These are phyloP conservation scores for Vishniacozyma victoriae DNA, from an alignment of 768 basidiomycete genomes.

Conservation along the genomic window DNA sequence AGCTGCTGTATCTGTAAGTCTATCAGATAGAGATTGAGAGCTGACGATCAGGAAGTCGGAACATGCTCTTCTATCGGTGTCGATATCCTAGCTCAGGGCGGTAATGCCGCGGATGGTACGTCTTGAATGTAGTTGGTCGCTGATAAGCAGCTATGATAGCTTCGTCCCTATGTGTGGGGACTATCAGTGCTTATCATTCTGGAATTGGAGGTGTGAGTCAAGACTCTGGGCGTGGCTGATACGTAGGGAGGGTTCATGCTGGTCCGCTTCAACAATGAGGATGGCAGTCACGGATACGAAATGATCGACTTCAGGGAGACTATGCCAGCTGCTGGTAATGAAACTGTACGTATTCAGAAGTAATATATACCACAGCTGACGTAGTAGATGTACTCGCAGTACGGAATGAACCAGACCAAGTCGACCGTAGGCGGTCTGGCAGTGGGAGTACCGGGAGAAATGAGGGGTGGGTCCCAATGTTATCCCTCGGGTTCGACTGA, in stretches of 20 bases:
- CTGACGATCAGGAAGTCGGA: conserved; percentile 29
- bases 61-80: conserved; percentile 33
- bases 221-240: not conserved
- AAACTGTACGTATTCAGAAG: conserved; percentile 13
- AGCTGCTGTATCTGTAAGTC: conserved; percentile 16
- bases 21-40: not conserved
- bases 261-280: conserved; percentile 23
- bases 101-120: conserved; percentile 35
- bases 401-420: conserved; percentile 17
- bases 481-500: not conserved
- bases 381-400: conserved; percentile 20
- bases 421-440: conserved; percentile 43
- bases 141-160: conserved; percentile 24
- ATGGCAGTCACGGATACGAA: conserved; percentile 22
- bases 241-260: conserved; percentile 34
- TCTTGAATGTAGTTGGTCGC: not conserved
- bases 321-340: conserved; percentile 33
- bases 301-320: conserved; percentile 36
- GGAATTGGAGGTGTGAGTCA: conserved; percentile 32
- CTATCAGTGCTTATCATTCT: conserved; percentile 33
- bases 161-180: conserved; percentile 32
- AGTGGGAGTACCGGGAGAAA: conserved; percentile 40
- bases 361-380: not conserved
- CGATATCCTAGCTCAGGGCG: conserved; percentile 29
- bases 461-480: conserved; percentile 24